These are phyloP conservation scores for Vanrija sp. DNA, from an alignment of 1,284 basidiomycete genomes.

Conservation along the genomic window DNA sequence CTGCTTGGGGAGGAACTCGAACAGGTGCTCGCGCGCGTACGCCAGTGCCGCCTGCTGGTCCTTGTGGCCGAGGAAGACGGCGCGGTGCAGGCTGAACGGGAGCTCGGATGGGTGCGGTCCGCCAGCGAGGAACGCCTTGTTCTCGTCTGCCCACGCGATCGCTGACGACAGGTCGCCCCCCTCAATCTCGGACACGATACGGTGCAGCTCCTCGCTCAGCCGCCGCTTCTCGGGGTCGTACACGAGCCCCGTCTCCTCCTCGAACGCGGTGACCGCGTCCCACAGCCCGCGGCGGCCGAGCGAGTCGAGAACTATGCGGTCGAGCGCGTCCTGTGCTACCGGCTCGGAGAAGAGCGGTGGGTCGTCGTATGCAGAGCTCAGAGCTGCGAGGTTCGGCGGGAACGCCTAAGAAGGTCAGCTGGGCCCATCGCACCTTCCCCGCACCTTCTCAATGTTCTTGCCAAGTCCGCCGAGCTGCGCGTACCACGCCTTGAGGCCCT, in stretches of 20 bases:
- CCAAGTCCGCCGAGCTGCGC: constrained; percentile 68
- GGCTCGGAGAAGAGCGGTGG: constrained; percentile 42
- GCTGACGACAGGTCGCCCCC: constrained; percentile 67
- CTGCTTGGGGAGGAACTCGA: constrained; percentile 64
- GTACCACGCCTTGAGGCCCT: constrained; percentile 81
- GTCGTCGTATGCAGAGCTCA: constrained; percentile 41
- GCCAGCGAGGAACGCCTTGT: constrained; percentile 61
- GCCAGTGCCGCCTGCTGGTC: constrained; percentile 55
- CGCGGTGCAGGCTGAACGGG: constrained; percentile 81
- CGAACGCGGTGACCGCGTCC: constrained; percentile 36
- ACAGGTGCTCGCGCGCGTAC: constrained; percentile 69
- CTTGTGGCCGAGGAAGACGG: constrained; percentile 65
- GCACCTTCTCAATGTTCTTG: constrained; percentile 82
- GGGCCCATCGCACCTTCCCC: constrained; percentile 7
- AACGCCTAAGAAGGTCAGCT: constrained; percentile 27
- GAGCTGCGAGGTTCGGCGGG: constrained; percentile 38
- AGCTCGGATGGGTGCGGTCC: constrained; percentile 64
- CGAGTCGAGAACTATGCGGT: constrained; percentile 38
- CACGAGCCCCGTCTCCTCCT: constrained; percentile 60
- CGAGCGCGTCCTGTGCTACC: constrained; percentile 29
- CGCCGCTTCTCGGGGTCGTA: constrained; percentile 59
- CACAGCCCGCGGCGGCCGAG: constrained; percentile 41
- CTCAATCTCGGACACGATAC: constrained; percentile 65
- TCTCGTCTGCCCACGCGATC: constrained; percentile 70
- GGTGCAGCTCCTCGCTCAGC: constrained; percentile 68